Base-by-base conservation (phyloP, 2,329 filamentous ascomycete genomes). In the Daldinia sp. region DNA sequence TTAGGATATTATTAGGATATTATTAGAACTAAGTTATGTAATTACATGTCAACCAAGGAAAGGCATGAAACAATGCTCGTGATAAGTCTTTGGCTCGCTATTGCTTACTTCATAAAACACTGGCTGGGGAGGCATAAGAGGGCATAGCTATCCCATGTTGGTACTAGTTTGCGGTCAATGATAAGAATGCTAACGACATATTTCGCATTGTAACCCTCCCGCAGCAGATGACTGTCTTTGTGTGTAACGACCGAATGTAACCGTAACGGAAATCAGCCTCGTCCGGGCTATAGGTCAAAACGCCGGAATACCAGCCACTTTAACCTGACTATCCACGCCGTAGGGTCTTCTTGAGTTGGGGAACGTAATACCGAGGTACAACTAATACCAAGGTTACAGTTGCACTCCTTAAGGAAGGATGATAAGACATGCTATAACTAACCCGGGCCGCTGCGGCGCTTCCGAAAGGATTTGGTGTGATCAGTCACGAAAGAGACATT, bases 381-480 rank as follows among this genome's bases (percentile, higher is more conserved):
- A 68, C 51, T 61, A 37, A 39, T 53, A 60, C 41, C 41, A 67
- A 51, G 63, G 69, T 68, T 68, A 26, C 69, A 63, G 56, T 68
- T 63, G 48, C 60, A 68, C 35, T 41, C 60, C 28, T 18, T 4
- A 55, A 20, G 54, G 56, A 41, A 51, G 28, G 46, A 58, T 55
- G 61, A 65, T 67, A 69, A 55, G 61, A 44, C 28, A 53, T 57
- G 44, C 46, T 63, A 69, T 62, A 71, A 65, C 54, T 61, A 67
- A 53, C 56, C 56, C 61, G 69, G 72, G 55, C 72, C 73, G 72
- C 59, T 48, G 62, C 60, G 58, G 60, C 63, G 60, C 67, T 72
- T 70, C 72, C 70, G 69, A 74, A 73, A 66, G 66, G 60, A 63
- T 68, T 74, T 41, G 65, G 65, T 63, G 68, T 72, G 65, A 71